Conservation (phyloP, 495 filamentous ascomycete species). For the Hypoxylon subgilvum region DNA sequence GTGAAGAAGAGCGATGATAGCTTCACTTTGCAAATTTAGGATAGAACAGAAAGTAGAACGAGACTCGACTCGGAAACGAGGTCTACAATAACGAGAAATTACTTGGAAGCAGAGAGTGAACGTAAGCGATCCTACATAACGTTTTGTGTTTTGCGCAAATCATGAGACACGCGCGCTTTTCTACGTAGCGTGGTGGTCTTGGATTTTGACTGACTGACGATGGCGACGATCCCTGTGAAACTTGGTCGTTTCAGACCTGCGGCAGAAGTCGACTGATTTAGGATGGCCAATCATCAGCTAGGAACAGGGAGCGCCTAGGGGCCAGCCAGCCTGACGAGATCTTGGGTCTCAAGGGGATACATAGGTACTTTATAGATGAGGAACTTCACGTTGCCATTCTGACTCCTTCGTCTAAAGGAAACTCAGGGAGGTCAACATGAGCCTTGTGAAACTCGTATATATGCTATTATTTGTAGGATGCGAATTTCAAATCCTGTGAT, state of each 20-base stretch:
- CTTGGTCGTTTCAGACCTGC: constrained; percentile 50
- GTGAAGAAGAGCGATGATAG: constrained; percentile 27
- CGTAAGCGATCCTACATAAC: constrained; percentile 27
- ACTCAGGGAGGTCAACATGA: not conserved
- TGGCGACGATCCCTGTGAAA: constrained; percentile 37
- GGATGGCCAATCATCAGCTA: constrained; percentile 28
- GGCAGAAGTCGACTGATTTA: constrained; percentile 46
- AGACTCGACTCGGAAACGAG: constrained; percentile 6
- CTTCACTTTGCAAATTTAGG: constrained; percentile 35
- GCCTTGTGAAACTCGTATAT: not conserved
- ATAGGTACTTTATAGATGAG: too few species aligned
- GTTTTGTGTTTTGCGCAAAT: constrained; percentile 23
- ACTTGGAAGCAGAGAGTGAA: constrained; percentile 10
- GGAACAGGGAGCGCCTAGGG: constrained; percentile 4
- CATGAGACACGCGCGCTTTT: constrained; percentile 20
- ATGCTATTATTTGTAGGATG: not conserved
- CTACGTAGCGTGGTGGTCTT: too few species aligned
- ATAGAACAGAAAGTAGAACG: constrained; percentile 25
- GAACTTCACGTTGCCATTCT: not conserved
- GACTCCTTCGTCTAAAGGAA: too few species aligned
- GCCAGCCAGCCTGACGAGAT: constrained; percentile 9
- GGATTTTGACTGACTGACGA: constrained; percentile 31
- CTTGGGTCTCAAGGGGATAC: constrained; percentile 2
- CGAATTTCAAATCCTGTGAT: not conserved
- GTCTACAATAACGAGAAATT: constrained; percentile 17